Base-by-base conservation (phyloP, 1,284 basidiomycete species). In the Moesziomyces sp. region DNA sequence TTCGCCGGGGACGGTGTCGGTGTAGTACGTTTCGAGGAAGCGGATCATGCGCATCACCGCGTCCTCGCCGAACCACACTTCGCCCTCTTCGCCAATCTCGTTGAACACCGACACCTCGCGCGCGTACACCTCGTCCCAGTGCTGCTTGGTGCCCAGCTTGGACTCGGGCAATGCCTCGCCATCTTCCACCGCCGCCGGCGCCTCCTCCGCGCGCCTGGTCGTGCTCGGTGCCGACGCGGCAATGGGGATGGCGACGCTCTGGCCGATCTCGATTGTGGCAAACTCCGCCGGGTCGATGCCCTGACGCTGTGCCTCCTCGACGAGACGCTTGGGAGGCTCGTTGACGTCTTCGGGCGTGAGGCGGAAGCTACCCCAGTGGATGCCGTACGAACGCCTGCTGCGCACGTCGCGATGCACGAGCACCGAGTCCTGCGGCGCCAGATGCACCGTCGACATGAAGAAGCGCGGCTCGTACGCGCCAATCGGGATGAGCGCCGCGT, bases 21-120 rank as follows among this genome's bases (percentile, higher is more conserved):
- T 64, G 44, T 63, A 67, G 44, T 71, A 62, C 5, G 8, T 18
- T 30, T 78, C 66, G 8, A 83, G 52, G 53, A 69, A 80, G 3
- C 57, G 52, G 28, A 85, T 89, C 92, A 94, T 94, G 73, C 92
- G 92, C 75, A 91, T 88, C 1, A 92, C 88, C 24, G 89, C 89
- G 67, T 93, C 91, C 69, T 89, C 87, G 14, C 93, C 93, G 78
- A 94, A 95, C 93, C 93, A 95, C 26, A 93, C 87, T 85, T 95
- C 93, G 42, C 93, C 93, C 82, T 94, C 92, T 83, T 95, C 92
- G 13, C 92, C 91, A 50, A 90, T 89, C 53, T 93, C 93, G 42
- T 90, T 85, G 73, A 93, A 95, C 79, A 91, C 92, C 46, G 84
- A 84, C 19, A 94, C 85, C 79, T 95, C 93, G 52, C 88, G 87